These are phyloP conservation scores for Tricholoma hemisulphureum DNA, from an alignment of 768 basidiomycete species.

Conservation along the genomic window DNA sequence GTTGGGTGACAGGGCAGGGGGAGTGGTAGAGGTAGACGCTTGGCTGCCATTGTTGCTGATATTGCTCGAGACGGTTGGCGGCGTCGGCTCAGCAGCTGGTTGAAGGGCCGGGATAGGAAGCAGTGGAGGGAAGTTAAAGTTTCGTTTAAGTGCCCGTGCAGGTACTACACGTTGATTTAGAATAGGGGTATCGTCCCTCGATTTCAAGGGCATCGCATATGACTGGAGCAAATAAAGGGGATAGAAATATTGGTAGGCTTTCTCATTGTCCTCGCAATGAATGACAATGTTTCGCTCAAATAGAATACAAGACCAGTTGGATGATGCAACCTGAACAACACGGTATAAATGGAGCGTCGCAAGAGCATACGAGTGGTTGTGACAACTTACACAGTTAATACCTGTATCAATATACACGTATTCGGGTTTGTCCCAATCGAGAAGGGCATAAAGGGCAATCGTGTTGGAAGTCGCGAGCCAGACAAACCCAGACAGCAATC, in stretches of 20 bases:
- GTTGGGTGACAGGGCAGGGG: conserved; percentile 3
- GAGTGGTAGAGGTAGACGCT: conserved; percentile 4
- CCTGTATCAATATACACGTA: conserved; percentile 75
- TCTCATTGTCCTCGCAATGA: conserved; percentile 67
- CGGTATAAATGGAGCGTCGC: not conserved
- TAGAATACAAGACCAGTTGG: conserved; percentile 78
- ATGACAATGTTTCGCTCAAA: conserved; percentile 66
- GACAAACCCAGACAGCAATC: conserved; percentile 67
- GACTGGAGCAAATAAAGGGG: conserved; percentile 44
- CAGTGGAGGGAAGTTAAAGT: conserved; percentile 47
- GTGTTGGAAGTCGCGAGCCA: conserved; percentile 57
- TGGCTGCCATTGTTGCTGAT: conserved; percentile 7
- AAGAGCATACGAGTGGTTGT: not conserved
- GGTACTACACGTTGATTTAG: conserved; percentile 44
- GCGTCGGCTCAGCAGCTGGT: not conserved
- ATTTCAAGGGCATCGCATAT: conserved; percentile 28
- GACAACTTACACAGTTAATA: conserved; percentile 62
- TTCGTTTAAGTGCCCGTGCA: conserved; percentile 47
- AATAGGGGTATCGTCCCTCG: conserved; percentile 34
- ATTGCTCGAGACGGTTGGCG: not conserved
- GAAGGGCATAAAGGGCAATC: conserved; percentile 60
- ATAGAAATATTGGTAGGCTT: conserved; percentile 69
- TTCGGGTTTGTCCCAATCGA: conserved; percentile 63
- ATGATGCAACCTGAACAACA: conserved; percentile 50
- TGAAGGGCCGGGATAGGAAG: not conserved